These are phyloP conservation scores for Boletus fagicola DNA, from an alignment of 768 basidiomycete genomes.

Conservation along the genomic window DNA sequence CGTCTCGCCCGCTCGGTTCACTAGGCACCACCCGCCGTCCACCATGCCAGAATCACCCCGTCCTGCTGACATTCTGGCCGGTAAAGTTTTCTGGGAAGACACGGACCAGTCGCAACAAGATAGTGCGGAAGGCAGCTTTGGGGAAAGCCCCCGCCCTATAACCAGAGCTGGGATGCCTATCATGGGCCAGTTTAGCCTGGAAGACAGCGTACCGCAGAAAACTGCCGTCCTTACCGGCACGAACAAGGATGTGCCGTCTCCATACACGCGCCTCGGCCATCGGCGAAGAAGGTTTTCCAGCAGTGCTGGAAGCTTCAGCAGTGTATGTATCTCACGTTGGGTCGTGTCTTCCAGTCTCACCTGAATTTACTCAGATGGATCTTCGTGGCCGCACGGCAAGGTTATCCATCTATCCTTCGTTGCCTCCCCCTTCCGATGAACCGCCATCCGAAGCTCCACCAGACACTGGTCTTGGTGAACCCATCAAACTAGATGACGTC, in stretches of 20 bases:
- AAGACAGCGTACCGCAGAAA: conserved; percentile 14
- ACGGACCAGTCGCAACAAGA: conserved; percentile 40
- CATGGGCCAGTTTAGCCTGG: conserved; percentile 41
- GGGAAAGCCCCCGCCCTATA: conserved; percentile 21
- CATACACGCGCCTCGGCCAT: conserved; percentile 27
- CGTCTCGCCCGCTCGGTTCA: conserved; percentile 42
- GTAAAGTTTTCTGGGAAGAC: conserved; percentile 53
- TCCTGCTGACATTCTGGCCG: conserved; percentile 68
- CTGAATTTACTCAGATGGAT: conserved; percentile 23
- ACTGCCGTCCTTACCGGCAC: conserved; percentile 29
- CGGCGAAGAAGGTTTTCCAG: conserved; percentile 28
- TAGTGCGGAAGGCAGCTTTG: conserved; percentile 34
- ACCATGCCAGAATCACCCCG: conserved; percentile 45
- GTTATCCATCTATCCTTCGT: conserved; percentile 35
- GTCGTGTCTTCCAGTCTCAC: conserved; percentile 10
- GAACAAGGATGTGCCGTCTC: conserved; percentile 34
- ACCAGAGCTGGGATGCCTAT: conserved; percentile 26
- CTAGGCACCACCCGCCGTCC: conserved; percentile 32
- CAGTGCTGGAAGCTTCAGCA: conserved; percentile 36
- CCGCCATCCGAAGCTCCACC: conserved; percentile 33
- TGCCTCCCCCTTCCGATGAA: conserved; percentile 38
- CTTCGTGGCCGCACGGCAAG: conserved; percentile 33
- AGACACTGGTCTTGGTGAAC: conserved; percentile 44
- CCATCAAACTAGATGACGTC: conserved; percentile 68
- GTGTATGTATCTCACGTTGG: conserved; percentile 31